Base-by-base conservation (phyloP, 148 eudicot genomes). In the Rhododendron henanense region DNA sequence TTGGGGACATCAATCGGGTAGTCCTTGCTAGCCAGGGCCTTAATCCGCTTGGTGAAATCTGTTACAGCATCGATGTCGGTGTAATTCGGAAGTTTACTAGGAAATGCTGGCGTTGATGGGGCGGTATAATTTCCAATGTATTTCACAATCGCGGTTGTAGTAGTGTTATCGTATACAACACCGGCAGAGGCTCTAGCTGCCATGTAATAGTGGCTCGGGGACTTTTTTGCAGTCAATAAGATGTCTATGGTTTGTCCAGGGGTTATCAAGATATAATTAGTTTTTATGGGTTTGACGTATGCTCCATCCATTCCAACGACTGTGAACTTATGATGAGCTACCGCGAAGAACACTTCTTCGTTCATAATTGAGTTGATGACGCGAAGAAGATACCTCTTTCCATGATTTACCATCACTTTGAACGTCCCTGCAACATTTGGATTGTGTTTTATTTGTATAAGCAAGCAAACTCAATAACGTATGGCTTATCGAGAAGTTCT, bases 211-310 rank as follows among this genome's bases (percentile, higher is more conserved):
- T 79, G 23, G 53, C 78, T 51, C 1, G 86, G 87, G 9, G 44
- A n/a, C 61, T 89, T 85, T 81, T 85, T 73, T 47, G 91, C 87
- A 0, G 82, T 83, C 16, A 87, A 33, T 19, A 89, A 79, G 10
- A 87, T 53, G 61, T 89, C 91, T 84, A 89, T 76, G 67, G 89
- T 87, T 77, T 89, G 90, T 33, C 90, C 88, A 2, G 88, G 87
- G 45, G 87, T 84, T 80, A 89, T 89, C 87, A 87, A 59, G 59
- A 87, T 87, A 80, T 81, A 87, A 31, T 44, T 53, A 4, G 90
- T 87, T 6, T 21, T 47, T 37, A 87, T 48, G 47, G 90, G 90
- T 41, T 89, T 89, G 44, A 82, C 53, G 63, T 87, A 87, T 50
- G 85, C 87, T 0, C 50, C 89, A 65, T 89, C 90, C 47, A 33